Evolutionary conservation across 2,329 filamentous ascomycete genomes (phyloP).

Genomic region (Oidium heveae): DNA sequence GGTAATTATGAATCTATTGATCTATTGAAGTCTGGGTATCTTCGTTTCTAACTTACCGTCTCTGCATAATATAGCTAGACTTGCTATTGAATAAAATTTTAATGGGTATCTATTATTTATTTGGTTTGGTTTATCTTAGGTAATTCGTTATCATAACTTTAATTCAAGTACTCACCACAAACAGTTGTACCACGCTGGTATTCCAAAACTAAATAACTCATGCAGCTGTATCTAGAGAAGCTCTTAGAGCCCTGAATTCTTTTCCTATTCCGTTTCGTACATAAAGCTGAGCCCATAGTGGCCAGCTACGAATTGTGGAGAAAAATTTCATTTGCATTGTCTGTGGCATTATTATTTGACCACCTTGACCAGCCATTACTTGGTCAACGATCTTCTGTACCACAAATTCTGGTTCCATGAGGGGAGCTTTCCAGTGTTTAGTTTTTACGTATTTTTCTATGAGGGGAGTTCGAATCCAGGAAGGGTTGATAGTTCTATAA

Average conservation of each 20-base stretch:
- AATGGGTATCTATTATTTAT: too few relatives aligned
- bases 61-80: too few relatives aligned
- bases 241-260: not conserved
- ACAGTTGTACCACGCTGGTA: too few relatives aligned
- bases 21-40: too few relatives aligned
- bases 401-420: constrained; percentile 34
- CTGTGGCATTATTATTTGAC: constrained; percentile 28
- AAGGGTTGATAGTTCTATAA: constrained; percentile 33
- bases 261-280: constrained; percentile 6
- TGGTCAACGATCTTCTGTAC: constrained; percentile 33
- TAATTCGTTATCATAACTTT: too few relatives aligned
- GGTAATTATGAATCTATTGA: too few relatives aligned
- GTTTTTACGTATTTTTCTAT: constrained; percentile 26
- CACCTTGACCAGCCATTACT: constrained; percentile 24
- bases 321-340: constrained; percentile 1
- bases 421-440: constrained; percentile 22
- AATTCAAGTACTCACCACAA: too few relatives aligned
- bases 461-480: constrained; percentile 30
- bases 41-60: too few relatives aligned
- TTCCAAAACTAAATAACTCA: too few relatives aligned
- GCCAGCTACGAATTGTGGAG: constrained; percentile 9
- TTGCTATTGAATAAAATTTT: too few relatives aligned
- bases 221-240: not conserved
- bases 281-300: constrained; percentile 8
- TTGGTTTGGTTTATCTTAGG: too few relatives aligned